Evolutionary conservation across 345 rosid species (phyloP).

Genomic region (Eucalyptus tenuipes): DNA sequence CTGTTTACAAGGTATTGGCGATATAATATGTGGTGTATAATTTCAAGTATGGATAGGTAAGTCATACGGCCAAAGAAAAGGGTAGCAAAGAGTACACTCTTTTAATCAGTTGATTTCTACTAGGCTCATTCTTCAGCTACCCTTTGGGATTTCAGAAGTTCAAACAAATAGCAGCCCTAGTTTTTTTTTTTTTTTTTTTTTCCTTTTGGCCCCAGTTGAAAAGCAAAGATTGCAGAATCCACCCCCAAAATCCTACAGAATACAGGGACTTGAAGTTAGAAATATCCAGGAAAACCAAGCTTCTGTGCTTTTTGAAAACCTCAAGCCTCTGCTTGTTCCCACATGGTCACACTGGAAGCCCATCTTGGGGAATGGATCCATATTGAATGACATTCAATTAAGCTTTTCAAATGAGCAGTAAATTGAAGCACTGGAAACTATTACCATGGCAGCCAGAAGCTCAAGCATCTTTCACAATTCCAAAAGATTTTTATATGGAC

Average conservation of each 20-base stretch:
- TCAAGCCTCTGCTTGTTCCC: neutral
- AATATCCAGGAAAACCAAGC: neutral
- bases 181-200: too few species aligned
- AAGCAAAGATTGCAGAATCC: neutral
- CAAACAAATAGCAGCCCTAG: neutral
- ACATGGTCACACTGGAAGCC: neutral
- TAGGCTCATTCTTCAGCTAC: neutral
- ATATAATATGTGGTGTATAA: neutral
- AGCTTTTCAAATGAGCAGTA: neutral
- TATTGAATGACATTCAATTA: neutral
- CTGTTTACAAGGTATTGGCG: neutral
- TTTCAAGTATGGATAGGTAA: neutral
- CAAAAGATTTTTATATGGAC: neutral
- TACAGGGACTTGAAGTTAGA: neutral
- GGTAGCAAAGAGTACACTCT: neutral
- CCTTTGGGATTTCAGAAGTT: neutral
- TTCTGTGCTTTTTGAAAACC: neutral
- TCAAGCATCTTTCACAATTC: neutral
- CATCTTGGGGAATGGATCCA: neutral
- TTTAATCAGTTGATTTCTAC: neutral
- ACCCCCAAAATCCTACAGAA: neutral
- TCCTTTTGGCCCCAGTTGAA: neutral
- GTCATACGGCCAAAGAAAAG: neutral
- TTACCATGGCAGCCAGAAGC: neutral
- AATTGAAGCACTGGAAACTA: neutral